Evolutionary conservation across 106 monocot species (phyloP).

Genomic region (Dendrobium chrysotoxum): DNA sequence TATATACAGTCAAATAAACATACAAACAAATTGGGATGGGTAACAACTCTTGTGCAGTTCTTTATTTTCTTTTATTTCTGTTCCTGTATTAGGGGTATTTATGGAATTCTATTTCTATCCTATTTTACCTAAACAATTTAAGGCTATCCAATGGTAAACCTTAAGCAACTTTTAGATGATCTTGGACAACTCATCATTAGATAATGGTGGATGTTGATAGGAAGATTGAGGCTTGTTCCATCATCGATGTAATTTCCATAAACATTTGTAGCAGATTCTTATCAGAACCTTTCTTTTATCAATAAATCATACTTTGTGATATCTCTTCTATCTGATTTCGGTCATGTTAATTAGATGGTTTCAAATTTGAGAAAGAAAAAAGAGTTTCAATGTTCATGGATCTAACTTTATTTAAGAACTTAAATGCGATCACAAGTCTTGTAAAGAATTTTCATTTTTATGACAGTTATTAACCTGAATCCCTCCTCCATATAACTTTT

Average conservation of each 20-base stretch:
- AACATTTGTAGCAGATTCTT: background rate
- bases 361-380: background rate
- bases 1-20: no score
- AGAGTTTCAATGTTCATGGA: background rate
- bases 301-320: background rate
- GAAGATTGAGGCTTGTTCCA: background rate
- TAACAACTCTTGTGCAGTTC: no score
- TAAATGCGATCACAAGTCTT: background rate
- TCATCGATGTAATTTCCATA: background rate
- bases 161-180: background rate
- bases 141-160: background rate
- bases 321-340: background rate
- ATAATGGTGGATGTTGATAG: background rate
- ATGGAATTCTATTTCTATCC: background rate
- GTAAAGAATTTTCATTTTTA: background rate
- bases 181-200: background rate
- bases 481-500: background rate
- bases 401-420: background rate
- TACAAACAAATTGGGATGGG: no score
- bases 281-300: background rate
- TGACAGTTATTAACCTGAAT: no score
- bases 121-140: no score
- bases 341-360: background rate
- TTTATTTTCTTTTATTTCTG: no score
- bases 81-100: background rate